These are phyloP conservation scores for Colletotrichum orchidophilum DNA, from an alignment of 2,329 filamentous ascomycete species.

Conservation along the genomic window DNA sequence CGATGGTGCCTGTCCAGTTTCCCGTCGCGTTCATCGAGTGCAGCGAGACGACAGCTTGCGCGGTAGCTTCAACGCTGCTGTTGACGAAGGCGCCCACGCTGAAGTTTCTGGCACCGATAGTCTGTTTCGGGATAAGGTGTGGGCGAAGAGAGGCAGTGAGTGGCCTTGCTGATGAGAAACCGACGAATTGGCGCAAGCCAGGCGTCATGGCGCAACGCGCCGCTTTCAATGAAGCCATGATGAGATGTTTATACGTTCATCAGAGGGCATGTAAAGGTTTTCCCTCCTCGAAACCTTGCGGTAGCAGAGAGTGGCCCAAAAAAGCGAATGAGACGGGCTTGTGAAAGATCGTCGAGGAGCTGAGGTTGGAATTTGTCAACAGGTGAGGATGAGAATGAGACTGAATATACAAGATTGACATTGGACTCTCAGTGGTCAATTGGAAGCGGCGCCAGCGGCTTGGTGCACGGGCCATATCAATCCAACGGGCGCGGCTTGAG, in stretches of 20 bases:
- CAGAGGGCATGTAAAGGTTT: background rate
- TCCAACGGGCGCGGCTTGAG: background rate
- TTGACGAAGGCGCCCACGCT: slow-evolving; percentile 41
- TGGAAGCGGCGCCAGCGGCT: background rate
- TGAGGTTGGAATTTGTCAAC: background rate
- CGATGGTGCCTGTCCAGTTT: background rate
- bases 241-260: background rate
- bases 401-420: background rate
- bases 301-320: background rate
- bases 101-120: slow-evolving; percentile 33
- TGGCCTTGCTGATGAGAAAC: slow-evolving; percentile 13
- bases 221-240: slow-evolving; percentile 22
- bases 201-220: slow-evolving; percentile 8
- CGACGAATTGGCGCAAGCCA: background rate
- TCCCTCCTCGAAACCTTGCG: background rate
- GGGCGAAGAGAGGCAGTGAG: slow-evolving; percentile 12
- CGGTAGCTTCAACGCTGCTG: slow-evolving; percentile 18
- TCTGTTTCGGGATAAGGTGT: background rate
- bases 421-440: slow-evolving; percentile 7
- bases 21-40: background rate
- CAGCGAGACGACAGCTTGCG: slow-evolving; percentile 30
- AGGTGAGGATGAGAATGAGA: background rate
- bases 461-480: background rate
- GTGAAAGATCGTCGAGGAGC: background rate
- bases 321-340: background rate